phyloP scores from a whole-genome alignment of 768 basidiomycete species.

The Boletus rubescentipes region DNA sequence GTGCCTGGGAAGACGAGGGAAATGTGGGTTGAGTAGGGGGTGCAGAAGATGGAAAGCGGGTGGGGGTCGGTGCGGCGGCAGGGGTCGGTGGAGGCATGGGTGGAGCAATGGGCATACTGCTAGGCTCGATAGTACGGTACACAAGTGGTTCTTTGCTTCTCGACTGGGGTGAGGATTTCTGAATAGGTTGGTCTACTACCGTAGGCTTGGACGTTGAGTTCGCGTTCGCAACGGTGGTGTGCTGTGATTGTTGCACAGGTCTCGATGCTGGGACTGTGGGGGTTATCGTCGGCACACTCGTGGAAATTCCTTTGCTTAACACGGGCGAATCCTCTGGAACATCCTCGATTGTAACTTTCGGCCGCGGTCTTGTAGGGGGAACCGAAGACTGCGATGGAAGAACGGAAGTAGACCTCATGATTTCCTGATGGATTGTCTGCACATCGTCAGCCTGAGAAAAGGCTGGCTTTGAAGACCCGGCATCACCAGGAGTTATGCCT shows the following conservation, averaged over 20 bases:
- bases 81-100: slow-evolving; percentile 24
- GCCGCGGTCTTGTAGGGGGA: slow-evolving; percentile 14
- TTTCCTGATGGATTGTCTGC: slow-evolving; percentile 12
- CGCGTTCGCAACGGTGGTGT: slow-evolving; percentile 1
- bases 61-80: background rate
- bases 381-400: slow-evolving; percentile 11
- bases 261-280: slow-evolving; percentile 10
- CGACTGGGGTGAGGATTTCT: slow-evolving; percentile 23
- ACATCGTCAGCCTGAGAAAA: slow-evolving; percentile 6
- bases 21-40: slow-evolving; percentile 23
- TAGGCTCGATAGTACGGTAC: slow-evolving; percentile 13
- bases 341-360: slow-evolving; percentile 32
- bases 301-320: slow-evolving; percentile 9
- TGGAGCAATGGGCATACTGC: slow-evolving; percentile 1
- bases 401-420: slow-evolving; percentile 3
- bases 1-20: slow-evolving; percentile 2
- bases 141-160: slow-evolving; percentile 18
- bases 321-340: slow-evolving; percentile 24
- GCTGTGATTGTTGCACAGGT: slow-evolving; percentile 6
- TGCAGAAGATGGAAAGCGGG: slow-evolving; percentile 22
- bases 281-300: background rate
- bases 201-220: slow-evolving; percentile 3
- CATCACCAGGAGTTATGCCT: slow-evolving; percentile 3
- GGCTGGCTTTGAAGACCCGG: background rate
- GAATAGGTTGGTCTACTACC: slow-evolving; percentile 9